phyloP scores from a whole-genome alignment of 768 basidiomycete genomes.

The Steccherinum ochraceum region DNA sequence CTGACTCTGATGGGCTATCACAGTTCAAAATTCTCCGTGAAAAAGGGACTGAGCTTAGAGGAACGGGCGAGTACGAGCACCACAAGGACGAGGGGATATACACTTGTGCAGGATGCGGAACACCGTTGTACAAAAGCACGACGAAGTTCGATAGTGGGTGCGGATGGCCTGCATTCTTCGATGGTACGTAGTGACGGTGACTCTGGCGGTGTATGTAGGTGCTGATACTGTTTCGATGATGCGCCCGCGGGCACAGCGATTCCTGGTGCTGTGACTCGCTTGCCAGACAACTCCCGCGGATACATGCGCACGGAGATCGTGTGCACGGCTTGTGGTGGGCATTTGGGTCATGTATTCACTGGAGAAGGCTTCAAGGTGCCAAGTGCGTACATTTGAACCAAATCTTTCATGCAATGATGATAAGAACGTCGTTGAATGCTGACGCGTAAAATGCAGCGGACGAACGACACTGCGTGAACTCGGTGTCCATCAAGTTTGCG shows the following conservation, averaged over 20 bases:
- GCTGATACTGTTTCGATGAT: neutral
- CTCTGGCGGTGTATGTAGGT: neutral
- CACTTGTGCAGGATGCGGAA: conserved; percentile 70
- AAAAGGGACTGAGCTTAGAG: conserved; percentile 81
- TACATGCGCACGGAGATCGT: conserved; percentile 80
- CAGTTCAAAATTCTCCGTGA: conserved; percentile 82
- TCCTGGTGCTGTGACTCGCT: conserved; percentile 79
- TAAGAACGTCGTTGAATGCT: no score
- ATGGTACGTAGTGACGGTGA: conserved; percentile 45
- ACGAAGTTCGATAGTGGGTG: conserved; percentile 93
- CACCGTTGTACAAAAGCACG: conserved; percentile 80
- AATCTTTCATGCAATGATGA: neutral
- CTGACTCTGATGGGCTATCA: neutral
- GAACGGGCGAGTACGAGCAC: conserved; percentile 78
- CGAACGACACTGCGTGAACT: conserved; percentile 89
- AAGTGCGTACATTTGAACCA: conserved; percentile 39
- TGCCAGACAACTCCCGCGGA: conserved; percentile 64
- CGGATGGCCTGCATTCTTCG: conserved; percentile 98
- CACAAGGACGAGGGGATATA: conserved; percentile 63
- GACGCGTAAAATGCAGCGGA: conserved; percentile 52
- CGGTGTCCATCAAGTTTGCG: conserved; percentile 73
- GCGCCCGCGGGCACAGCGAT: conserved; percentile 67
- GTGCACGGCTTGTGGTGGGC: conserved; percentile 87
- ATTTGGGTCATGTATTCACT: conserved; percentile 94
- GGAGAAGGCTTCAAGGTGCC: conserved; percentile 81